A percentile compares a stretch with the other conserved stretches of the same genome.
These are phyloP conservation scores for Amanita rubescens DNA, from an alignment of 768 basidiomycete species.

Conservation along the genomic window DNA sequence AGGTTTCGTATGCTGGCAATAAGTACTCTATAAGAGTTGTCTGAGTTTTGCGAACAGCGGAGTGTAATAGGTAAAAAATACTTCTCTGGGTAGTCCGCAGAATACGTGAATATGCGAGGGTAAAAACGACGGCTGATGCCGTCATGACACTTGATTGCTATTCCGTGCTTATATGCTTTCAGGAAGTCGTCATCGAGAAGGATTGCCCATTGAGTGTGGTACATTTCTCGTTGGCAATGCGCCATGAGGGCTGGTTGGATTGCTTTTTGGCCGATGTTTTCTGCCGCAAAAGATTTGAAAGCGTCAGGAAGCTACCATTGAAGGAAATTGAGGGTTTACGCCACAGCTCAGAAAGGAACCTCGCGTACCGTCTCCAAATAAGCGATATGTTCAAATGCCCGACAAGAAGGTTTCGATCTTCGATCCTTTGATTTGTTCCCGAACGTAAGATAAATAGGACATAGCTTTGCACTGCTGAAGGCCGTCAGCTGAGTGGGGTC, in stretches of 20 bases:
- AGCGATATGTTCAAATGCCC: too few species aligned
- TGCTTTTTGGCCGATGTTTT: not conserved
- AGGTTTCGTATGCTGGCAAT: constrained; percentile 17
- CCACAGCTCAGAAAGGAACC: too few species aligned
- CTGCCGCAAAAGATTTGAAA: not conserved
- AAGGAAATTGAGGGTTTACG: not conserved
- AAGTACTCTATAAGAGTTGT: constrained; percentile 11
- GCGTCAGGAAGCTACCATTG: not conserved
- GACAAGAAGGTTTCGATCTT: too few species aligned
- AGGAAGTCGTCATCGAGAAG: not conserved
- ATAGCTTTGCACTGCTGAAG: too few species aligned
- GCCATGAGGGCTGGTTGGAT: not conserved
- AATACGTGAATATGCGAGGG: constrained; percentile 10
- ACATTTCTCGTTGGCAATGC: not conserved
- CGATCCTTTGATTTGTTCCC: too few species aligned
- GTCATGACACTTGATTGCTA: constrained; percentile 7
- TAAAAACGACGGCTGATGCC: constrained; percentile 1
- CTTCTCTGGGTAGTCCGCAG: constrained; percentile 9
- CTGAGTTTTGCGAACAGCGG: not conserved
- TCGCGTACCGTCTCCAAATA: too few species aligned
- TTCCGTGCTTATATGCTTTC: constrained; percentile 7
- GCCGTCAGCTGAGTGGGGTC: too few species aligned
- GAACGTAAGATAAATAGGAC: too few species aligned
- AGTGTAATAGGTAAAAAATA: too few species aligned
- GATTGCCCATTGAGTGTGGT: not conserved